These are phyloP conservation scores for Tremella yokohamensis DNA, from an alignment of 768 basidiomycete genomes.

Conservation along the genomic window DNA sequence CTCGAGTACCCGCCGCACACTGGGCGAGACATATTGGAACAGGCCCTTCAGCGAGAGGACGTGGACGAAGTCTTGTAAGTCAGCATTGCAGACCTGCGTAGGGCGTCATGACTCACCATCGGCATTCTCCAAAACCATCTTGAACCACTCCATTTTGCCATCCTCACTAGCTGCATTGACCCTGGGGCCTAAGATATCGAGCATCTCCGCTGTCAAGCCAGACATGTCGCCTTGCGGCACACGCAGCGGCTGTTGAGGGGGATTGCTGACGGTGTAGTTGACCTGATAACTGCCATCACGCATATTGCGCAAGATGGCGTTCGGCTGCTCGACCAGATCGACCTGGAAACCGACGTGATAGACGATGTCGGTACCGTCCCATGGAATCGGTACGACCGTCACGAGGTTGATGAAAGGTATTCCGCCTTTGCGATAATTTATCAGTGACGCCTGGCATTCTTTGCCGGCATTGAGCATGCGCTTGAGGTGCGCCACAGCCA, in stretches of 20 bases:
- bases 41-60: slow-evolving; percentile 88
- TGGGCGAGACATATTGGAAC: slow-evolving; percentile 87
- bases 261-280: slow-evolving; percentile 56
- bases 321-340: slow-evolving; percentile 81
- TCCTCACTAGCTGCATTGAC: slow-evolving; percentile 44
- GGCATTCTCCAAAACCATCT: slow-evolving; percentile 53
- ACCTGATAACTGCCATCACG: slow-evolving; percentile 71
- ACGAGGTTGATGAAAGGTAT: slow-evolving; percentile 86
- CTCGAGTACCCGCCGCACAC: slow-evolving; percentile 71
- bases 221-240: slow-evolving; percentile 28
- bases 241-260: slow-evolving; percentile 41
- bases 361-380: slow-evolving; percentile 67
- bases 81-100: slow-evolving; percentile 2
- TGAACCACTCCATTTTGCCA: slow-evolving; percentile 50
- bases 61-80: slow-evolving; percentile 68
- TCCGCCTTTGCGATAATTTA: slow-evolving; percentile 85
- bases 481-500: slow-evolving; percentile 65
- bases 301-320: slow-evolving; percentile 73
- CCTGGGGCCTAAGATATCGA: slow-evolving; percentile 39
- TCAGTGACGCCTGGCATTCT: slow-evolving; percentile 79
- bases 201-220: slow-evolving; percentile 40
- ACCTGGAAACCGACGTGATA: slow-evolving; percentile 96
- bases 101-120: slow-evolving; percentile 43
- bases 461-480: slow-evolving; percentile 67
- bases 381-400: slow-evolving; percentile 77